Conservation (phyloP, 1,284 basidiomycete genomes). For the Microbotryum intermedium region DNA sequence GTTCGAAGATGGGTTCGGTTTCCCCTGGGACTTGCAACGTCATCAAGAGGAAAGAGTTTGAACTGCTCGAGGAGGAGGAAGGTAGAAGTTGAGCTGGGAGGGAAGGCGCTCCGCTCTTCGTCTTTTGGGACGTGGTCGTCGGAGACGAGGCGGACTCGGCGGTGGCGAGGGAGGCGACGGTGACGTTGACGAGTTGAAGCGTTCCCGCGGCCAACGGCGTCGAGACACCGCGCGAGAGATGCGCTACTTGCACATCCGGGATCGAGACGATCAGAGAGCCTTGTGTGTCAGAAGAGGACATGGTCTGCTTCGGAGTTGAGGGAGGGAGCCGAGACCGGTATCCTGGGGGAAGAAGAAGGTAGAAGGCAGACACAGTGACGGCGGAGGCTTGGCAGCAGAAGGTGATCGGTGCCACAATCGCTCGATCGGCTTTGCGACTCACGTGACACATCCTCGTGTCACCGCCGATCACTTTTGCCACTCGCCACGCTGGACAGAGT, state of each 20-base stretch:
- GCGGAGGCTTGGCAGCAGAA: too few species aligned
- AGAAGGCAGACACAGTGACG: background rate
- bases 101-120: background rate
- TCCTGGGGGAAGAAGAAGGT: background rate
- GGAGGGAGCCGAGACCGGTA: background rate
- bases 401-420: too few species aligned
- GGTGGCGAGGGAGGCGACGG: background rate
- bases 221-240: background rate
- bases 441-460: too few species aligned
- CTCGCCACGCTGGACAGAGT: background rate
- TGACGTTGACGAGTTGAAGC: background rate
- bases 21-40: background rate
- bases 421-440: too few species aligned
- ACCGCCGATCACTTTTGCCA: too few species aligned
- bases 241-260: background rate
- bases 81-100: background rate
- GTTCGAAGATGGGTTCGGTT: slow-evolving; percentile 4
- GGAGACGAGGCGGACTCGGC: background rate
- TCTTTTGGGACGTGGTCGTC: background rate
- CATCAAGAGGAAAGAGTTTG: background rate
- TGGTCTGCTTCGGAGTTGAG: background rate
- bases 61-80: background rate
- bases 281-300: background rate
- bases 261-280: background rate
- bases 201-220: background rate